A percentile compares a stretch with the other conserved stretches of the same genome.
phyloP scores from a whole-genome alignment of 2,329 filamentous ascomycete species.

The Paraconiothyrium brasiliense region DNA sequence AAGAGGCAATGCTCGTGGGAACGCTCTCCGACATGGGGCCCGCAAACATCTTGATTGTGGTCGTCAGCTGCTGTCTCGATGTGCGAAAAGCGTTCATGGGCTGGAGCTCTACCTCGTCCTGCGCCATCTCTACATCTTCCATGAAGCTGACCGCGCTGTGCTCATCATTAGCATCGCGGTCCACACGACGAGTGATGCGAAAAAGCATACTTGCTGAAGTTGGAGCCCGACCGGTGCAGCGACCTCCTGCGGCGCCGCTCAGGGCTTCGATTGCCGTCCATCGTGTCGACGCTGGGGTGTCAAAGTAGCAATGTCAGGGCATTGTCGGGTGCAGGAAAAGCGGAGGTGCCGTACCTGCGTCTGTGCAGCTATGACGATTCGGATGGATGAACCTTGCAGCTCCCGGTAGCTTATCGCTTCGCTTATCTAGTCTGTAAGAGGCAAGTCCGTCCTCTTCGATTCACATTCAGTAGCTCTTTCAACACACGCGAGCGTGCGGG shows the following conservation, averaged over 20 bases:
- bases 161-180: conserved; percentile 26
- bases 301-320: conserved; percentile 23
- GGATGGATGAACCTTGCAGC: conserved; percentile 5
- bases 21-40: conserved; percentile 95
- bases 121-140: conserved; percentile 98
- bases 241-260: conserved; percentile 45
- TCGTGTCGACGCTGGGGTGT: conserved; percentile 23
- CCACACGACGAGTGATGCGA: conserved; percentile 2
- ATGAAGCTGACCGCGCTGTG: conserved; percentile 73
- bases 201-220: conserved; percentile 61
- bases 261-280: conserved; percentile 46
- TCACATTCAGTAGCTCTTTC: not conserved
- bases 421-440: not conserved
- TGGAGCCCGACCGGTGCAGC: conserved; percentile 73
- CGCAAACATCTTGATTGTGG: conserved; percentile 73
- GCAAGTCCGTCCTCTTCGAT: not conserved
- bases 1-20: conserved; percentile 92
- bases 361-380: conserved; percentile 9
- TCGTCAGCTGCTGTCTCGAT: conserved; percentile 48
- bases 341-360: conserved; percentile 5
- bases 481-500: not conserved
- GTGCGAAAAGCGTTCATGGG: conserved; percentile 31
- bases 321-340: conserved; percentile 21
- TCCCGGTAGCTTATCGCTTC: not conserved
- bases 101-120: conserved; percentile 76